Evolutionary conservation across 345 rosid genomes (phyloP).

Genomic region (Excoecaria cochinchinensis): DNA sequence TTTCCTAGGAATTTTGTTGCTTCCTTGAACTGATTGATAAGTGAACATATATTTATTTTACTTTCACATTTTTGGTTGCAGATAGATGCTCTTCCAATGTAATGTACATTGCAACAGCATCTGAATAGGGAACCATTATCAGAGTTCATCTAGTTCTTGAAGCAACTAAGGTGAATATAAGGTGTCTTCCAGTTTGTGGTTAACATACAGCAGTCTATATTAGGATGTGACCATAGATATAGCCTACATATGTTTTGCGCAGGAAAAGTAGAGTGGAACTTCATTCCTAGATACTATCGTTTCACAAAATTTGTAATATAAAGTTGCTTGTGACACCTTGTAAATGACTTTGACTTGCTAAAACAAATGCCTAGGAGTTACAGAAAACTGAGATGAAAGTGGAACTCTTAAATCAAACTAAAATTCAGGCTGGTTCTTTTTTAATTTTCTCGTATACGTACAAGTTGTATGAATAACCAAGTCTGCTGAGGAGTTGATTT

Average conservation of each 20-base stretch:
- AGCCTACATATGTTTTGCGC: neutral
- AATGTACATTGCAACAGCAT: slow-evolving; percentile 84
- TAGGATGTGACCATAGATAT: neutral
- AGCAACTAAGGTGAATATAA: slow-evolving; percentile 70
- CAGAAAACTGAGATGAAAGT: too few species aligned
- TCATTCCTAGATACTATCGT: neutral
- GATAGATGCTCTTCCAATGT: slow-evolving; percentile 94
- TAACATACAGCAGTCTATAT: slow-evolving; percentile 9
- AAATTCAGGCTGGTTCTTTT: neutral
- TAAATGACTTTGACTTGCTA: too few species aligned
- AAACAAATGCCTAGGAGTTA: neutral
- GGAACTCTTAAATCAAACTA: too few species aligned
- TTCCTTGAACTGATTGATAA: slow-evolving; percentile 1
- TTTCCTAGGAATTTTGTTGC: neutral
- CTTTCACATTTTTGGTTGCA: slow-evolving; percentile 25
- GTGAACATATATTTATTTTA: neutral
- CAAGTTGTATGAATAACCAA: neutral
- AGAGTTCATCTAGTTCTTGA: slow-evolving; percentile 81
- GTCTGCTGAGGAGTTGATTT: neutral
- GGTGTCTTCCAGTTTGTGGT: slow-evolving; percentile 5
- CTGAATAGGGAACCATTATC: slow-evolving; percentile 89
- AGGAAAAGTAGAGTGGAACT: neutral
- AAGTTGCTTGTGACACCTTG: neutral
- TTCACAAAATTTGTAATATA: neutral
- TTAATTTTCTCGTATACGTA: neutral